Evolutionary conservation across 805 yeast genomes (phyloP), one percentile per base, ranked within the genome.

Genomic region (Lipomyces spencermartinsiae): DNA sequence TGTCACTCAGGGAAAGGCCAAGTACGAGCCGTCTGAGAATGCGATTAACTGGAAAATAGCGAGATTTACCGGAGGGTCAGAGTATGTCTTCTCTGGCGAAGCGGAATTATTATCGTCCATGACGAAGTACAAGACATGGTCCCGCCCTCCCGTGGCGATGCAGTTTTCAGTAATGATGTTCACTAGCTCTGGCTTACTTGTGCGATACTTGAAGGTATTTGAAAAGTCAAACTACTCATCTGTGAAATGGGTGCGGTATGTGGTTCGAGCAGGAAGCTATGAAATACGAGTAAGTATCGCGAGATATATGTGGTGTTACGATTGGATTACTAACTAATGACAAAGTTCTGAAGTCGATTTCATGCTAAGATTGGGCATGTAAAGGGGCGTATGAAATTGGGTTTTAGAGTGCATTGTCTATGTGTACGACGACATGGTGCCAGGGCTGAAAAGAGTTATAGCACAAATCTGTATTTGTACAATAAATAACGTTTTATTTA

Each of bases 171-270:
- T 93, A 60, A 84, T 89, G 63, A 90, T 89, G 91, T 90, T 86
- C 76, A 87, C 93, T 12, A 82, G 89, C 68, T 88, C 94, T 8
- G 96, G 97, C 0, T 80, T 92, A 58, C 84, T 85, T 19, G 94
- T 93, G 51, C 84, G 89, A 69, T 90, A 85, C 76, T 81, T 93
- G 73, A 87, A 86, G 75, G 89, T 94, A 4, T 80, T 76, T 68
- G 83, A 93, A 80, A 80, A 83, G 77, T 74, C 79, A 74, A 85
- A 85, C 64, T 91, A 92, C 79, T 81, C 84, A 34, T 87, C 97
- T 0, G 87, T 91, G 29, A 94, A 93, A 76, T 92, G 97, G 97
- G 96, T 93, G 43, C 86, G 91, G 73, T 94, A 94, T 76, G 76
- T 85, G 16, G 84, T 94, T 0, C 85, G 84, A 68, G 87, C 94